Base-by-base conservation (phyloP, 345 rosid genomes). In the Camelina neglecta region DNA sequence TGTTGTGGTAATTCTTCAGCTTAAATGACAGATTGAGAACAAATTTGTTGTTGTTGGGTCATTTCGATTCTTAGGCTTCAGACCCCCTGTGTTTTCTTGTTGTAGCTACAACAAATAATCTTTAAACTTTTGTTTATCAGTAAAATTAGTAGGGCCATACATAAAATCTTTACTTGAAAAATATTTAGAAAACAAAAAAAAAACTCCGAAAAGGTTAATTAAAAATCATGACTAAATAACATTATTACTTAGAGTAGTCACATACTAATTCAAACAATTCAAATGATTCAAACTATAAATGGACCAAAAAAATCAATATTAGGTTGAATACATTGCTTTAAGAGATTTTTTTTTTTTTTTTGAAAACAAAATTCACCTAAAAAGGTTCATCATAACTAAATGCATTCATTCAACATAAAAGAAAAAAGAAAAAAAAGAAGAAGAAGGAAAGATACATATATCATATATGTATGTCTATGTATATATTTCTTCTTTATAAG, bases 321-420 rank as follows among this genome's bases (percentile, higher is more conserved):
- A 45, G 10, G 35, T 44, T 42, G 68, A 67, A 75, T n/a, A 21
- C 41, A 56, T 13, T 54, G 18, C 36, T 56, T 56, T 65, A 3
- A 45, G 5, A 49, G 18, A 36, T 33, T 1, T 50, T 21, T 55
- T 26, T 33, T 33, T 50, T 21, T 55, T 4, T 29, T 29, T 10
- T 9, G 10, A 8, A 10, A 3, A 15, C 12, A 21, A 49, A 31
- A 47, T 15, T 31, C 58, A 69, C 69, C 64, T 60, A 68, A 76
- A 60, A 54, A 12, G 38, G 57, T 15, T 24, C 26, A n/a, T 61
- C 39, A 60, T 60, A 20, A 68, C 69, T 54, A 69, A 53, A 63
- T 44, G 60, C 65, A 62, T 54, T 76, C 75, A 76, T 36, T 39
- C 31, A 57, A 36, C 8, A 42, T 42, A 11, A 18, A 18, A 12